Percentiles rank a stretch among this genome's conserved stretches.
Evolutionary conservation across 306 rosid species (phyloP).

Genomic region (Quercus aquifolioides): DNA sequence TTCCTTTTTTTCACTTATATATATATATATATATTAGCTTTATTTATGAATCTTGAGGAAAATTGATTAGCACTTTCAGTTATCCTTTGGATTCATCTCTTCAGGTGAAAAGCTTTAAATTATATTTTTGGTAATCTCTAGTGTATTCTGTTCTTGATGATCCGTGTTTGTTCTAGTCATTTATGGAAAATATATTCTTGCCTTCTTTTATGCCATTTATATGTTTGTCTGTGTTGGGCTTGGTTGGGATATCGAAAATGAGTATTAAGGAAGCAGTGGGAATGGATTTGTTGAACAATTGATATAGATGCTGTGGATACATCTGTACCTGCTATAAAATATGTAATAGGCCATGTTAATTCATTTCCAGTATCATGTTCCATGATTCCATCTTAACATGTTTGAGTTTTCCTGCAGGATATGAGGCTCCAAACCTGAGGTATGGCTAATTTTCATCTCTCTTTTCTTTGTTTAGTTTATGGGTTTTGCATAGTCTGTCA

Average conservation of each 20-base stretch:
- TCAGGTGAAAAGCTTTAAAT: too few relatives aligned
- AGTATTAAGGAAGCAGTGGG: neutral
- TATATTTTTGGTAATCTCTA: neutral
- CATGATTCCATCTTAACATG: neutral
- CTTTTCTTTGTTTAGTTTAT: neutral
- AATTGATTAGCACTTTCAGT: neutral
- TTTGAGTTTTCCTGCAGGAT: conserved; percentile 51
- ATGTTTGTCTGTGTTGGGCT: neutral
- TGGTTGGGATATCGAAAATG: neutral
- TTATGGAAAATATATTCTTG: neutral
- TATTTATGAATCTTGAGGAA: neutral
- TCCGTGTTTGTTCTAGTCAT: neutral
- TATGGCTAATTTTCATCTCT: conserved; percentile 5
- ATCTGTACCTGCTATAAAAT: too few relatives aligned
- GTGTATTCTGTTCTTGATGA: too few relatives aligned
- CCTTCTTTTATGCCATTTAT: too few relatives aligned
- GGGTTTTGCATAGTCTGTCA: neutral
- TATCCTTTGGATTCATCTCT: neutral
- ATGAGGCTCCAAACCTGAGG: conserved; percentile 81
- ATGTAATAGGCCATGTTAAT: neutral
- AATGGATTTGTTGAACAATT: neutral
- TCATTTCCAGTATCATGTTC: neutral
- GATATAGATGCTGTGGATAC: too few relatives aligned
- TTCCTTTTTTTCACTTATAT: too few relatives aligned
- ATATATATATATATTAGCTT: too few relatives aligned